Evolutionary conservation across 768 basidiomycete genomes (phyloP).

Genomic region (Tricholoma hemisulphureum): DNA sequence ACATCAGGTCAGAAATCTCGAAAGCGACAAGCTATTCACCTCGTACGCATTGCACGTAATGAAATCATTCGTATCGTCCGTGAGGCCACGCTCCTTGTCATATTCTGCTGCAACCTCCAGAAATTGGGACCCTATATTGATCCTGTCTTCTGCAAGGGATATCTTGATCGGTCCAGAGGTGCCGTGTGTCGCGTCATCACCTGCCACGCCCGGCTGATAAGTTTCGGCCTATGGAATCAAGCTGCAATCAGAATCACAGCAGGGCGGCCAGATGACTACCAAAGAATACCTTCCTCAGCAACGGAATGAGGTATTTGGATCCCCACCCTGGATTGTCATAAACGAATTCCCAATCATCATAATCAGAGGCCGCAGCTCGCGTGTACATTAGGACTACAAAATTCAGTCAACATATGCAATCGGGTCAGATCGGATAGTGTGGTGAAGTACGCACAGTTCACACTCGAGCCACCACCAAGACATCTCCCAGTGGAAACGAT

Average conservation of each 20-base stretch:
- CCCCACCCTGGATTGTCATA: slow-evolving; percentile 62
- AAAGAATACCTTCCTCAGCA: slow-evolving; percentile 50
- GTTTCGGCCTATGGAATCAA: slow-evolving; percentile 37
- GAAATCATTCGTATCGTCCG: slow-evolving; percentile 51
- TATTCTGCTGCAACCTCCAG: slow-evolving; percentile 44
- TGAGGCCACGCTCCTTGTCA: slow-evolving; percentile 43
- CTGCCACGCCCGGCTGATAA: slow-evolving; percentile 25
- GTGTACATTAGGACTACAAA: slow-evolving; percentile 51
- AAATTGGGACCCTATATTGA: slow-evolving; percentile 45
- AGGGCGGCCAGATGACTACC: background rate
- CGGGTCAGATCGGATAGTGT: background rate
- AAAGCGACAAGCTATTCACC: slow-evolving; percentile 28
- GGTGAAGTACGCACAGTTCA: background rate
- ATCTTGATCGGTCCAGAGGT: slow-evolving; percentile 49
- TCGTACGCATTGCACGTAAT: slow-evolving; percentile 43
- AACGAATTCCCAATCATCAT: slow-evolving; percentile 57
- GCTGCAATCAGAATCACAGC: background rate
- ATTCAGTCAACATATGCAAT: background rate
- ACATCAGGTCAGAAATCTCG: background rate
- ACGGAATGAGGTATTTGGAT: slow-evolving; percentile 52
- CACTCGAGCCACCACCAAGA: slow-evolving; percentile 54
- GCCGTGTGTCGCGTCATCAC: slow-evolving; percentile 41
- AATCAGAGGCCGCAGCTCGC: slow-evolving; percentile 60
- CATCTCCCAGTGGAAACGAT: slow-evolving; percentile 48
- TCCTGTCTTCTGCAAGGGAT: slow-evolving; percentile 39